Base-by-base conservation (phyloP, 345 rosid species). In the Erucastrum elatum region DNA sequence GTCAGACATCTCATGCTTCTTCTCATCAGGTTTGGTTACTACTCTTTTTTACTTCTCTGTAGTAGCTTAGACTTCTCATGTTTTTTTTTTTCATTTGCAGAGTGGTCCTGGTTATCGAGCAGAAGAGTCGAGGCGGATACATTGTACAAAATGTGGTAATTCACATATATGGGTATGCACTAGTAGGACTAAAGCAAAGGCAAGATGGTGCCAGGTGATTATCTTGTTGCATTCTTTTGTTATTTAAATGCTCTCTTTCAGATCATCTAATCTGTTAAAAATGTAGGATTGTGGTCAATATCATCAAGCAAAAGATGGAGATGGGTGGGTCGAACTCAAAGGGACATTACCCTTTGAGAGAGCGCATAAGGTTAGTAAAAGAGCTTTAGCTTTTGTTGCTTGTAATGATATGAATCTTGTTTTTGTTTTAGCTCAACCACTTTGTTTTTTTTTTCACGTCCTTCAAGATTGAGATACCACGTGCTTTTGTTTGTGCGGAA, bases 291-390 rank as follows among this genome's bases (percentile, higher is more conserved):
- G 99, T 81, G 83, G 97, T 74, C 96, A 90, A 77, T 87, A 93
- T 82, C 99, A 96, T 87, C 94, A 91, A 84, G 98, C 99, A 5
- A 96, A 96, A 81, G 99, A 96, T 84, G 99, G 99, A 70, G 99
- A 96, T 87, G 99, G 99, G 59, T 96, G 99, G 99, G 91, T 96
- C 37, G 99, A 96, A 77, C 89, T 88, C 84, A 91, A 87, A 85
- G 99, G 97, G 31, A 88, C 99, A 5, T 83, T 96, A 89, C 89
- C 85, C 15, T 96, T 90, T 65, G 91, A 89, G 78, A 86, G 81
- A 84, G 89, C 87, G 60, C 97, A 89, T 65, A 93, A 89, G 92
- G 98, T 93, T 81, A 21, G 21, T 21, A 21, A 21, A 21, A 21
- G 21, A 21, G 21, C 21, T 21, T 21, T 21, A 35, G 75, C 37